Percentiles rank a stretch among this genome's conserved stretches.
These are phyloP conservation scores for Colletotrichum tropicicola DNA, from an alignment of 2,329 filamentous ascomycete species.

Conservation along the genomic window DNA sequence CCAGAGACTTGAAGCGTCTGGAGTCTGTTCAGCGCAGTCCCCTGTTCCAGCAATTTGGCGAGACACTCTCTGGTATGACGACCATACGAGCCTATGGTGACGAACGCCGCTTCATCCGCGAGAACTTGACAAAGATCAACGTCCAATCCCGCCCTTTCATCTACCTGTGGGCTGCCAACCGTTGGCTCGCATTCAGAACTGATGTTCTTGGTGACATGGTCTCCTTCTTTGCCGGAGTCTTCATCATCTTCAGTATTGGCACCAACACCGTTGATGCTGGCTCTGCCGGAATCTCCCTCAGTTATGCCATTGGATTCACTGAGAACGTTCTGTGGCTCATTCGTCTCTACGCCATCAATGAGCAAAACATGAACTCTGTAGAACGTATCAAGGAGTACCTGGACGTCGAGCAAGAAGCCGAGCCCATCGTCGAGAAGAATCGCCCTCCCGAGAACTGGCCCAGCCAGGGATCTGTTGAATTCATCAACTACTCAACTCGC, in stretches of 20 bases:
- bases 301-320: conserved; percentile 95
- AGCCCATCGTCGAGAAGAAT: conserved; percentile 78
- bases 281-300: conserved; percentile 91
- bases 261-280: conserved; percentile 78
- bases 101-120: conserved; percentile 89
- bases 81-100: conserved; percentile 98
- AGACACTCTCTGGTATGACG: conserved; percentile 92
- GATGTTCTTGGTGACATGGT: conserved; percentile 92
- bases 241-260: conserved; percentile 86
- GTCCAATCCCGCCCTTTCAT: conserved; percentile 93
- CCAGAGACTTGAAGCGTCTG: conserved; percentile 93
- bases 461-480: conserved; percentile 84
- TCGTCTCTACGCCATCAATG: conserved; percentile 90
- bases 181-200: conserved; percentile 94
- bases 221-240: conserved; percentile 91
- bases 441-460: conserved; percentile 87
- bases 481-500: conserved; percentile 86
- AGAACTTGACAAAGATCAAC: conserved; percentile 90
- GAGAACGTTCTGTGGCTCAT: conserved; percentile 98
- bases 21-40: conserved; percentile 95
- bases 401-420: conserved; percentile 93
- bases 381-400: conserved; percentile 98
- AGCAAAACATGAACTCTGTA: conserved; percentile 99
- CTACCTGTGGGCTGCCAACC: conserved; percentile 94
- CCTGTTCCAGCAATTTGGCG: conserved; percentile 96